Evolutionary conservation across 2,329 filamentous ascomycete species (phyloP).

Genomic region (Fusarium sp.): DNA sequence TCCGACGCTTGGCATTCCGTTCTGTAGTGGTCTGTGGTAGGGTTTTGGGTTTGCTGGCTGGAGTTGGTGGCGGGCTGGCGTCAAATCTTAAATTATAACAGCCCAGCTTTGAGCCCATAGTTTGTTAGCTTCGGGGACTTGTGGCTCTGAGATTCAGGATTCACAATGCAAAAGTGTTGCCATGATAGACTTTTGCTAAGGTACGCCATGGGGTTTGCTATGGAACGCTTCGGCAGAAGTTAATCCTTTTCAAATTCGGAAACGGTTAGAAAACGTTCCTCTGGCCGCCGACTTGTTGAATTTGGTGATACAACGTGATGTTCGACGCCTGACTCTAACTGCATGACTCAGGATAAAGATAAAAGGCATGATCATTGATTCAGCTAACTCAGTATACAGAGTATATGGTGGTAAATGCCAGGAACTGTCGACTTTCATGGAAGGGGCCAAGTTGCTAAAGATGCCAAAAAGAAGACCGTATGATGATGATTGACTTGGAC

Average conservation of each 20-base stretch:
- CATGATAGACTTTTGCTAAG: slow-evolving; percentile 21
- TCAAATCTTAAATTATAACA: slow-evolving; percentile 37
- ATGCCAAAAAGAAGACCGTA: slow-evolving; percentile 12
- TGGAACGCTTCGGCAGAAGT: slow-evolving; percentile 18
- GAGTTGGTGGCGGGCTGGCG: slow-evolving; percentile 38
- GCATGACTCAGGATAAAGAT: too few relatives aligned
- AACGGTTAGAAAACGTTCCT: slow-evolving; percentile 17
- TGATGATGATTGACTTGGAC: slow-evolving; percentile 16
- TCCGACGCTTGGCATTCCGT: slow-evolving; percentile 38
- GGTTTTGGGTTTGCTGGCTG: slow-evolving; percentile 23
- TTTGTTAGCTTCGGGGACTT: slow-evolving; percentile 23
- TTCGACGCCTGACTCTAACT: background rate
- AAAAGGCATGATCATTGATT: background rate
- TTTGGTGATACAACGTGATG: slow-evolving; percentile 1
- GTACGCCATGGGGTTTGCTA: slow-evolving; percentile 13
- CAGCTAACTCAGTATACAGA: slow-evolving; percentile 1
- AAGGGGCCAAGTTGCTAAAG: slow-evolving; percentile 3
- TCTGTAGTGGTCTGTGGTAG: slow-evolving; percentile 14
- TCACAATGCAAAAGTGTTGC: slow-evolving; percentile 25
- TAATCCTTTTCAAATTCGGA: slow-evolving; percentile 22
- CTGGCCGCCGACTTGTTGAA: slow-evolving; percentile 13
- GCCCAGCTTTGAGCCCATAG: slow-evolving; percentile 20
- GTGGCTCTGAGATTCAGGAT: slow-evolving; percentile 22
- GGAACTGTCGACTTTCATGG: background rate
- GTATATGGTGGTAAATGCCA: too few relatives aligned